phyloP scores from a whole-genome alignment of 2,329 filamentous ascomycete species.

The Elsinoe batatas region DNA sequence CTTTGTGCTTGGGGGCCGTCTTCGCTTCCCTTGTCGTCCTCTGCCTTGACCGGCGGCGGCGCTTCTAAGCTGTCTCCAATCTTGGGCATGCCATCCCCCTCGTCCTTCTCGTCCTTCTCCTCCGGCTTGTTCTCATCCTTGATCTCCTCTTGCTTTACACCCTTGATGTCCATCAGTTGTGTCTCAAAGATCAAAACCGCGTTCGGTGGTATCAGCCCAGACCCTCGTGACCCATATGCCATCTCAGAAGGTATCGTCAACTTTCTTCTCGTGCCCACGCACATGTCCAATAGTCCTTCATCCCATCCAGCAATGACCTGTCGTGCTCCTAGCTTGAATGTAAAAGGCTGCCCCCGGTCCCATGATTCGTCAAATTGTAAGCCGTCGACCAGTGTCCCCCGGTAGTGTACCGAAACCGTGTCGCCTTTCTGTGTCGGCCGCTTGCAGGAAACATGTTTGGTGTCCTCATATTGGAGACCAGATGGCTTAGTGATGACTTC shows the following conservation, averaged over 20 bases:
- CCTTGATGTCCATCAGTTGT: conserved; percentile 73
- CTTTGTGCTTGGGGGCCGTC: conserved; percentile 20
- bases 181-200: conserved; percentile 87
- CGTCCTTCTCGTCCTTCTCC: not conserved
- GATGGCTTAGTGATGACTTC: conserved; percentile 1
- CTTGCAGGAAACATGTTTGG: conserved; percentile 32
- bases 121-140: not conserved
- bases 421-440: conserved; percentile 39
- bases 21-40: not conserved
- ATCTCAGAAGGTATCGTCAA: conserved; percentile 81
- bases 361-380: conserved; percentile 77
- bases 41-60: conserved; percentile 11
- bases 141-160: conserved; percentile 37
- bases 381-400: conserved; percentile 49
- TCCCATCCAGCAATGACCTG: conserved; percentile 95
- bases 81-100: conserved; percentile 1
- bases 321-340: conserved; percentile 68
- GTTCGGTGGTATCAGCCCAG: conserved; percentile 67
- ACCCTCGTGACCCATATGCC: conserved; percentile 66
- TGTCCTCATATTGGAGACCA: conserved; percentile 33
- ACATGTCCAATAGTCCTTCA: conserved; percentile 83
- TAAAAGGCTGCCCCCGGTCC: conserved; percentile 64
- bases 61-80: conserved; percentile 14
- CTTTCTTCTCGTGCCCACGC: conserved; percentile 81
- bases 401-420: conserved; percentile 39